Conservation (phyloP, 2,329 filamentous ascomycete genomes). For the Verruconis gallopava region DNA sequence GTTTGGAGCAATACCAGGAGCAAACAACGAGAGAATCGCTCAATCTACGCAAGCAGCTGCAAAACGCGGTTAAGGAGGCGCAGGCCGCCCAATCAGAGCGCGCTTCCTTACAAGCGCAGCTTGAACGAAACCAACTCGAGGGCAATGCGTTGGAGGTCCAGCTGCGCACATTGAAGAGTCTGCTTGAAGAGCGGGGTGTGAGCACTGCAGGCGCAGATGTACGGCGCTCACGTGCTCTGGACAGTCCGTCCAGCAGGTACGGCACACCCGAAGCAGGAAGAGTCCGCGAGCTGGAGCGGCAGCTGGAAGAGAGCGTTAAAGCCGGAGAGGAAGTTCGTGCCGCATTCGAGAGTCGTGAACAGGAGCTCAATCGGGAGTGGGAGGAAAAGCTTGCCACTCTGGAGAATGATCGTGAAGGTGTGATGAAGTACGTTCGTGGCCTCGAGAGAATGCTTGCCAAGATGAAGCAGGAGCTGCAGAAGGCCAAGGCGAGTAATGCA, state of each 20-base stretch:
- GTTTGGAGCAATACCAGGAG: slow-evolving; percentile 92
- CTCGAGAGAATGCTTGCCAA: slow-evolving; percentile 99
- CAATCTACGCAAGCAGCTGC: slow-evolving; percentile 77
- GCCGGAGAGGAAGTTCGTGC: slow-evolving; percentile 77
- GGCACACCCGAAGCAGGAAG: slow-evolving; percentile 67
- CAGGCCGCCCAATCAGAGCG: slow-evolving; percentile 72
- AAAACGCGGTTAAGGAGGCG: slow-evolving; percentile 68
- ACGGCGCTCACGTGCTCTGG: slow-evolving; percentile 57
- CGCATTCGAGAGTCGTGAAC: slow-evolving; percentile 62
- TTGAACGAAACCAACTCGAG: slow-evolving; percentile 80
- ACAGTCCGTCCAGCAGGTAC: slow-evolving; percentile 61
- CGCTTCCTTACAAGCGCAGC: slow-evolving; percentile 65
- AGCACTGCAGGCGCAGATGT: slow-evolving; percentile 51
- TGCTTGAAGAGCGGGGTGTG: slow-evolving; percentile 78
- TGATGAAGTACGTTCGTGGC: slow-evolving; percentile 94
- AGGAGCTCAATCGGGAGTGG: slow-evolving; percentile 79
- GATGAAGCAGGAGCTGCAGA: slow-evolving; percentile 92
- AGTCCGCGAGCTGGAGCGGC: slow-evolving; percentile 74
- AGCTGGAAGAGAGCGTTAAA: slow-evolving; percentile 62
- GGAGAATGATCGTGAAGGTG: slow-evolving; percentile 94
- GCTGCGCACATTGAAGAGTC: slow-evolving; percentile 83
- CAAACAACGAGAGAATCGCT: slow-evolving; percentile 91
- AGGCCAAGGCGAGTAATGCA: slow-evolving; percentile 77
- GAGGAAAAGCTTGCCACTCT: slow-evolving; percentile 87
- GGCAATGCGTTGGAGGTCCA: slow-evolving; percentile 89